phyloP scores from a whole-genome alignment of 2,329 filamentous ascomycete genomes.

The Hypoxylon sp. region DNA sequence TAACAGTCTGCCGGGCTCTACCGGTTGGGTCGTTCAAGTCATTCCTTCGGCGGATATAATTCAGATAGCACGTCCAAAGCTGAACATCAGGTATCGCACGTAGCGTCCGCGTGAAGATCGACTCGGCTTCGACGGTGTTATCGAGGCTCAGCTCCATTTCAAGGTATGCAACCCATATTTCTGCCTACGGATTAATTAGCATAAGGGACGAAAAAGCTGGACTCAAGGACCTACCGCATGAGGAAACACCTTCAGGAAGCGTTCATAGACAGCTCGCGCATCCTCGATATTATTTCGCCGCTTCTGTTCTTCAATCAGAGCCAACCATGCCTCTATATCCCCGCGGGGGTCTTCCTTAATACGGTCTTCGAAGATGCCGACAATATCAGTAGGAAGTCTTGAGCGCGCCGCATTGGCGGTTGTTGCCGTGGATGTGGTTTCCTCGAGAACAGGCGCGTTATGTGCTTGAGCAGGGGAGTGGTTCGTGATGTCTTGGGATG shows the following conservation, averaged over 20 bases:
- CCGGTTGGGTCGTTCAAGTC: conserved; percentile 87
- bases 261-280: conserved; percentile 83
- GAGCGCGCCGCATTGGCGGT: conserved; percentile 45
- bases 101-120: conserved; percentile 86
- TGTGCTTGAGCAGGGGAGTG: conserved; percentile 37
- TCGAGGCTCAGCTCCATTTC: conserved; percentile 91
- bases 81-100: conserved; percentile 85
- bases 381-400: conserved; percentile 74
- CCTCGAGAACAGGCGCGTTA: conserved; percentile 27
- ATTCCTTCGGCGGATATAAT: conserved; percentile 93
- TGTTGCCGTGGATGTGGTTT: conserved; percentile 22
- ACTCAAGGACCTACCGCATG: conserved; percentile 79
- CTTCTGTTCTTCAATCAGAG: conserved; percentile 87
- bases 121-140: conserved; percentile 84
- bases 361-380: conserved; percentile 88
- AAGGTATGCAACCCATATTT: conserved; percentile 90
- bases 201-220: neutral
- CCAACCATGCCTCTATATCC: conserved; percentile 92
- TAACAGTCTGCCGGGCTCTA: conserved; percentile 82
- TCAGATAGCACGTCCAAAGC: conserved; percentile 93
- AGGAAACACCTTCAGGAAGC: conserved; percentile 90
- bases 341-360: conserved; percentile 93
- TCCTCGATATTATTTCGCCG: conserved; percentile 86
- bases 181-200: conserved; percentile 75
- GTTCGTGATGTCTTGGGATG: conserved; percentile 36